These are phyloP conservation scores for Taxillus chinensis DNA, from an alignment of 164 flowering plant species.

Conservation along the genomic window DNA sequence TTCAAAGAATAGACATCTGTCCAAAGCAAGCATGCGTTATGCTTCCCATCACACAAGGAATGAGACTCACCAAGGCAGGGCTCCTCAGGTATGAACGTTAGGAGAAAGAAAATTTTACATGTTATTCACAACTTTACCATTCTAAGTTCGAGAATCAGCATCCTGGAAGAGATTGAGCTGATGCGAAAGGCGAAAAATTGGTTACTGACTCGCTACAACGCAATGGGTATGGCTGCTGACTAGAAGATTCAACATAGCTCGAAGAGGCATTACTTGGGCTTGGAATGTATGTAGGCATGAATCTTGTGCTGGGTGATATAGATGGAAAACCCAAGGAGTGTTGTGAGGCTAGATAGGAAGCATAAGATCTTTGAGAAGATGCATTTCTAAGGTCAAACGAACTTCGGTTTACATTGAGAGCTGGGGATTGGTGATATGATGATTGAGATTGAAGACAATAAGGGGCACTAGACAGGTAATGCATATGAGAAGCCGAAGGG, in stretches of 20 bases:
- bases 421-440: slow-evolving; percentile 51
- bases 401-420: slow-evolving; percentile 52
- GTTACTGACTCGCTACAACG: slow-evolving; percentile 68
- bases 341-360: slow-evolving; percentile 46
- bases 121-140: background rate
- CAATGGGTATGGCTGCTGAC: slow-evolving; percentile 41
- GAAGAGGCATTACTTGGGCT: slow-evolving; percentile 70
- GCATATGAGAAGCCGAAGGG: slow-evolving; percentile 37
- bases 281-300: slow-evolving; percentile 18
- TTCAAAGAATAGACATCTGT: background rate
- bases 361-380: slow-evolving; percentile 61
- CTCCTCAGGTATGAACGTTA: too few relatives aligned
- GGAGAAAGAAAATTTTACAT: too few relatives aligned
- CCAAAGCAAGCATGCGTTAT: background rate
- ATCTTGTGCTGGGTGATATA: slow-evolving; percentile 30
- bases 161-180: slow-evolving; percentile 85
- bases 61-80: too few relatives aligned
- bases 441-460: slow-evolving; percentile 33
- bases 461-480: slow-evolving; percentile 43
- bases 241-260: slow-evolving; percentile 53
- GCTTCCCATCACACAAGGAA: background rate
- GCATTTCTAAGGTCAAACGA: slow-evolving; percentile 58
- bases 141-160: slow-evolving; percentile 26
- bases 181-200: slow-evolving; percentile 59
- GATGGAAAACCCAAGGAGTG: slow-evolving; percentile 68